Evolutionary conservation across 2,329 filamentous ascomycete genomes (phyloP).

Genomic region (Aspergillus floridensis): DNA sequence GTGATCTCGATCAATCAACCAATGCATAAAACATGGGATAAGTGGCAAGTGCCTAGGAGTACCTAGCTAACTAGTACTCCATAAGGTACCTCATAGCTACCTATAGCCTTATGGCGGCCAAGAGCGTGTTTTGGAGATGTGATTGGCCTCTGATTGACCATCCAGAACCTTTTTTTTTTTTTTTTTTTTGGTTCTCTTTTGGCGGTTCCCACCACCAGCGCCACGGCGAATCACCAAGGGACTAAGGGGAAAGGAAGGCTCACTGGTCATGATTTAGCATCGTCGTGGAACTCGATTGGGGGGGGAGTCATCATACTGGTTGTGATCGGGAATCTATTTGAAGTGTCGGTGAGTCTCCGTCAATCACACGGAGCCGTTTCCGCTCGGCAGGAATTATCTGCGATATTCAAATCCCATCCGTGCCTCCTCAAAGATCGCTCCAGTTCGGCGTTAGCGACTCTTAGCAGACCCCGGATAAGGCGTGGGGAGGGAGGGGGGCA

Average conservation of each 20-base stretch:
- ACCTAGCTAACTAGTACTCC: too few relatives aligned
- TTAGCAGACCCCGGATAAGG: conserved; percentile 3
- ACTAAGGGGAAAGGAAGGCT: neutral
- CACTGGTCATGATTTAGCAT: neutral
- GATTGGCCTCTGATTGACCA: neutral
- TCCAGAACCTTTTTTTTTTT: neutral
- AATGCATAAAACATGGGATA: too few relatives aligned
- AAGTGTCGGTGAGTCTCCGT: conserved; percentile 5
- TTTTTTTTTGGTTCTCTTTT: too few relatives aligned
- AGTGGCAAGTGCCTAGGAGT: neutral
- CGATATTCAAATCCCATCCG: neutral
- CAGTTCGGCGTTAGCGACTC: neutral
- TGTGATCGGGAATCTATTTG: neutral
- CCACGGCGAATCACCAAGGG: neutral
- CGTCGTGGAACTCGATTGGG: neutral
- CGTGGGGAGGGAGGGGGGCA: neutral
- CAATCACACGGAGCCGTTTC: neutral
- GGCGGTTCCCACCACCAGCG: neutral
- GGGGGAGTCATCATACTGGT: neutral
- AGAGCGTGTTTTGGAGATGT: neutral
- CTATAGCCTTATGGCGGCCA: conserved; percentile 5
- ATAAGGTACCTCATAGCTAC: too few relatives aligned
- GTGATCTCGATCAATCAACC: neutral
- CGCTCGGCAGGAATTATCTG: neutral
- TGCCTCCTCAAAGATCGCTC: neutral